These are phyloP conservation scores for Ceratobasidium sp. DNA, from an alignment of 1,284 basidiomycete species.

Conservation along the genomic window DNA sequence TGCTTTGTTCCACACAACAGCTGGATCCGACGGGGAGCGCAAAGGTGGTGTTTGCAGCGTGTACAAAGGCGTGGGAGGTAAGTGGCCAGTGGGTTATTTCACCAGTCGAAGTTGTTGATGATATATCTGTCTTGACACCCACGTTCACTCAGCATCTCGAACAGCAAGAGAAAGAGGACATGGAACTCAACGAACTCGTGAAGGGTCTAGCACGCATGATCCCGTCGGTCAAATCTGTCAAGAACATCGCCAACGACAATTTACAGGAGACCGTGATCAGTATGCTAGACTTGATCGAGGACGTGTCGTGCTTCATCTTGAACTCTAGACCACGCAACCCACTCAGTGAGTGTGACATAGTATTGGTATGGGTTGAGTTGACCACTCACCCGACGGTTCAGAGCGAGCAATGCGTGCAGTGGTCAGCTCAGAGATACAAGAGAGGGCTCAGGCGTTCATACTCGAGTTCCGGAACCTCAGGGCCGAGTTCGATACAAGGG, in stretches of 20 bases:
- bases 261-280: not conserved
- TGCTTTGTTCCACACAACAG: not conserved
- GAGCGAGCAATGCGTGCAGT: not conserved
- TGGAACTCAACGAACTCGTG: not conserved
- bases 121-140: not conserved
- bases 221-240: not conserved
- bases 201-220: not conserved
- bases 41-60: not conserved
- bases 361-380: not conserved
- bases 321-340: not conserved
- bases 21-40: not conserved
- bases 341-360: not conserved
- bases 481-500: not conserved
- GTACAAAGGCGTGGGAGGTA: constrained; percentile 7
- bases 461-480: not conserved
- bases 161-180: not conserved
- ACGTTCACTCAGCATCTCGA: constrained; percentile 4
- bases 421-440: not conserved
- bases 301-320: not conserved
- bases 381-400: not conserved
- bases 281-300: constrained; percentile 3
- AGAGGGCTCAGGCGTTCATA: not conserved
- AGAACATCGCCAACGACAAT: not conserved
- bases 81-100: too few species aligned
- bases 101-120: too few species aligned